Conservation (phyloP, 345 rosid species). For the Rhodomyrtus tomentosa region DNA sequence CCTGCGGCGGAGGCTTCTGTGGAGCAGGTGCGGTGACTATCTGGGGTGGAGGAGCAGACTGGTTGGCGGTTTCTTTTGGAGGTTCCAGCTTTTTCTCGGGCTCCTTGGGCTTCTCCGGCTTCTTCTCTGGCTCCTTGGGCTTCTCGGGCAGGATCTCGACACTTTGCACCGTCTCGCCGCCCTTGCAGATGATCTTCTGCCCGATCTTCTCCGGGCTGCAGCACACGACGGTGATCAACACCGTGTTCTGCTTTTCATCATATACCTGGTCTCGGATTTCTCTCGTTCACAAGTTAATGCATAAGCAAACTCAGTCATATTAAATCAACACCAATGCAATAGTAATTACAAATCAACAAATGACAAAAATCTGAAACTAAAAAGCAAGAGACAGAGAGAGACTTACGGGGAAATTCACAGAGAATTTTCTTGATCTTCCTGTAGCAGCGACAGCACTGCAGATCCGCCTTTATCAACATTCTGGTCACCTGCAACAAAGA, state of each 20-base stretch:
- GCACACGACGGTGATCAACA: constrained; percentile 57
- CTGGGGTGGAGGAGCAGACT: too few relatives aligned
- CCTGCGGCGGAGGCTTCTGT: not conserved
- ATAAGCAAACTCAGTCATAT: not conserved
- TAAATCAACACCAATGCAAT: constrained; percentile 20
- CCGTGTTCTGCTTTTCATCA: constrained; percentile 58
- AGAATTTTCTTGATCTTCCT: constrained; percentile 69
- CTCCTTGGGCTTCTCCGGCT: not conserved
- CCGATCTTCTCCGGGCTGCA: constrained; percentile 63
- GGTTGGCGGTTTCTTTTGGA: too few relatives aligned
- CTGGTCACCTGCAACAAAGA: not conserved
- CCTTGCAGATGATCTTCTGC: constrained; percentile 1
- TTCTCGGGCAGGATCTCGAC: constrained; percentile 11
- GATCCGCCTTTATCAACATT: constrained; percentile 1
- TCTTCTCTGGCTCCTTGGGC: not conserved
- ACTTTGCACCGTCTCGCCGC: not conserved
- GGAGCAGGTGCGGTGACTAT: not conserved
- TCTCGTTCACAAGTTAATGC: constrained; percentile 32
- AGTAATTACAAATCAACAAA: not conserved
- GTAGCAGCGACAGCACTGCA: constrained; percentile 50
- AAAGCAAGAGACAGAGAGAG: not conserved
- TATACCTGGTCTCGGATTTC: constrained; percentile 55
- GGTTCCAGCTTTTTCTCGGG: constrained; percentile 4
- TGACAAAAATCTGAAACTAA: not conserved
- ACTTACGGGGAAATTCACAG: constrained; percentile 64